Evolutionary conservation across 371 early-diverging fungal species (phyloP).

Genomic region (Circinella minor): DNA sequence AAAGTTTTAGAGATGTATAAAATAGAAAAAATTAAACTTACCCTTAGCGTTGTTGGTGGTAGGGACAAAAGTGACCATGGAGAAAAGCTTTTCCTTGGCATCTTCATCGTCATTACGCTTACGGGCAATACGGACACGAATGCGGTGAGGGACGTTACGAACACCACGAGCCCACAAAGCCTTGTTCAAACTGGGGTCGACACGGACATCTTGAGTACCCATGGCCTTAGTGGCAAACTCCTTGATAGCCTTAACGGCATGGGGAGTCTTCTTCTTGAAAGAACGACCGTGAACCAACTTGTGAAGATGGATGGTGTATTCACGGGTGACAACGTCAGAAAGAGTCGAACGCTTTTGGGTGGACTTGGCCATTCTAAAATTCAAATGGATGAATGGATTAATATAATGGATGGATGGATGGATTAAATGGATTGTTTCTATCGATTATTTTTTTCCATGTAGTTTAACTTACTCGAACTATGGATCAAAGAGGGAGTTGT

Average conservation of each 20-base stretch:
- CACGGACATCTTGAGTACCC: conserved; percentile 88
- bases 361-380: conserved; percentile 55
- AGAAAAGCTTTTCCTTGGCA: conserved; percentile 95
- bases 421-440: conserved; percentile 8
- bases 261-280: conserved; percentile 97
- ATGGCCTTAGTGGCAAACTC: conserved; percentile 87
- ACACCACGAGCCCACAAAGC: conserved; percentile 90
- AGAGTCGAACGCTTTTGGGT: conserved; percentile 67
- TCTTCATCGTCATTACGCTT: conserved; percentile 95
- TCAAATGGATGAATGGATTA: conserved; percentile 12
- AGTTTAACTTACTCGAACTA: neutral
- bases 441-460: too few species aligned
- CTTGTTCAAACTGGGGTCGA: conserved; percentile 84
- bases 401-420: conserved; percentile 11
- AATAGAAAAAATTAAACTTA: conserved; percentile 24
- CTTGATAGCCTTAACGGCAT: conserved; percentile 92
- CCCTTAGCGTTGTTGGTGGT: conserved; percentile 87
- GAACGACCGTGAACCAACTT: conserved; percentile 73
- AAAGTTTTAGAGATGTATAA: neutral
- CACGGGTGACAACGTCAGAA: conserved; percentile 85
- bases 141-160: conserved; percentile 90
- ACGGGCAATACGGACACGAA: conserved; percentile 92
- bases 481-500: conserved; percentile 8
- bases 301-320: conserved; percentile 97
- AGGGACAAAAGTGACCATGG: conserved; percentile 84